These are phyloP conservation scores for Spathaspora girioi DNA, from an alignment of 805 yeast genomes.

Conservation along the genomic window DNA sequence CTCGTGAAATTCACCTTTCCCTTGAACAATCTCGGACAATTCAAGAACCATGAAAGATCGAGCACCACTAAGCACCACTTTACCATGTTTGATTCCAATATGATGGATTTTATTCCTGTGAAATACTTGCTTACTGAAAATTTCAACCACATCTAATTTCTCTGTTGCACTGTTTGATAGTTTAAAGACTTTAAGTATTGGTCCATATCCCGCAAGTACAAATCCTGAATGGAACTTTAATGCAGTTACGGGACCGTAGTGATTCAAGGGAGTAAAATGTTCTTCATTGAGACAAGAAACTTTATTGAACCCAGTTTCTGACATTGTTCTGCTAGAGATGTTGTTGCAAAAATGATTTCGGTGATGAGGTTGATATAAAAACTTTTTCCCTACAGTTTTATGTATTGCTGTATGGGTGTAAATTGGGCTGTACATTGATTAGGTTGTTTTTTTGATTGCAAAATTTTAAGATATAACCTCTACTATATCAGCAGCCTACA, in stretches of 20 bases:
- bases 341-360: neutral
- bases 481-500: too few species aligned
- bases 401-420: neutral
- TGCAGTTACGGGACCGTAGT: constrained; percentile 71
- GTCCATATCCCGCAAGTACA: constrained; percentile 67
- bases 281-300: constrained; percentile 12
- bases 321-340: neutral
- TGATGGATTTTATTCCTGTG: constrained; percentile 79
- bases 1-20: constrained; percentile 28
- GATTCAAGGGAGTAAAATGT: constrained; percentile 19
- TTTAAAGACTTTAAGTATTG: constrained; percentile 40
- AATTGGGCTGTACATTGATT: neutral
- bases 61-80: constrained; percentile 61
- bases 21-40: constrained; percentile 21
- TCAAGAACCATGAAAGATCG: constrained; percentile 54
- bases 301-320: constrained; percentile 1
- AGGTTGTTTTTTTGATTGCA: neutral
- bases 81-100: constrained; percentile 39
- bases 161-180: constrained; percentile 37
- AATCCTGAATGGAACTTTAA: constrained; percentile 42
- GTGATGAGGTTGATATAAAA: neutral
- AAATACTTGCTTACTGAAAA: constrained; percentile 48
- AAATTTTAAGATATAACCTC: neutral
- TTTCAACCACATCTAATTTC: constrained; percentile 24
- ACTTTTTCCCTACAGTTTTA: neutral